Evolutionary conservation across 768 basidiomycete genomes (phyloP), one percentile per base, ranked within the genome.

Genomic region (Amanita pseudoporphyria): DNA sequence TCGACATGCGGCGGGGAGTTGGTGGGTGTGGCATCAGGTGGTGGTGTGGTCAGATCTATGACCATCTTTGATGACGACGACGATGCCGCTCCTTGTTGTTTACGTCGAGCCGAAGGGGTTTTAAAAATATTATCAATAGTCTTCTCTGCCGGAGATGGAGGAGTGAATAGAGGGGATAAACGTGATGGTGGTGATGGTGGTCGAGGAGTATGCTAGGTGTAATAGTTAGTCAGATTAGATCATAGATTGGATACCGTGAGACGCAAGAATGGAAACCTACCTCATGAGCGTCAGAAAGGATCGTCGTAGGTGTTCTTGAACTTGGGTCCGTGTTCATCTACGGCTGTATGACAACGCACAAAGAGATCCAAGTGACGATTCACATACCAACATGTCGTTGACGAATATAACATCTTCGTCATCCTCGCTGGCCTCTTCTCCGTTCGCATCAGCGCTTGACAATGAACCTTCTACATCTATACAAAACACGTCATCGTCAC

Each of bases 351-450:
- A 14, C 22, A 28, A 4, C 18, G 18, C 30, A 38, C 14, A 28
- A n/a, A n/a, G 26, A 39, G 21, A 52, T 39, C 28, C 26, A 7
- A 51, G 21, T 35, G 13, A 42, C 14, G 35, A 7, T n/a, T 16
- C 14, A 52, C 54, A 19, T 51, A 59, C 61, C 9, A 54, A 39
- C 22, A 58, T 41, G 10, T 54, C 47, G n/a, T 59, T 46, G 9
- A 60, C 54, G 42, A 57, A 45, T 13, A 53, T 56, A 1, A 47
- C 52, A 1, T 55, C 58, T 1, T 55, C 57, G 30, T 57, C 59
- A 12, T 61, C 59, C 12, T 56, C 51, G 22, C 12, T 30, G 9
- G 7, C n/a, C 14, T 33, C 32, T 18, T 61, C 60, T n/a, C 57
- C 58, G 14, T 57, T 53, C 2, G 56, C 58, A 47, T 61, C 59